Conservation (phyloP, 441 rosid species). For the Pelargonium cotyledonis region DNA sequence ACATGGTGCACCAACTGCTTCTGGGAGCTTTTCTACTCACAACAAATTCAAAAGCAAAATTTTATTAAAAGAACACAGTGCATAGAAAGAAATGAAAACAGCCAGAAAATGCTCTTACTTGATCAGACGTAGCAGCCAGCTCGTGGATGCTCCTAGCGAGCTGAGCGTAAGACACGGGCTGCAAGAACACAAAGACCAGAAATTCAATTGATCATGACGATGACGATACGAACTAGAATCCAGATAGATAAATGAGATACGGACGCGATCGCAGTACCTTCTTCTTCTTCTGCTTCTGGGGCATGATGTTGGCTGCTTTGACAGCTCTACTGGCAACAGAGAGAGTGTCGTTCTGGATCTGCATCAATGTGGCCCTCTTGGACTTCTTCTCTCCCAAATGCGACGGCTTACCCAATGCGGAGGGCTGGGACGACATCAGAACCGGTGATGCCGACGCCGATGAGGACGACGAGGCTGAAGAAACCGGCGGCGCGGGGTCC, state of each 20-base stretch:
- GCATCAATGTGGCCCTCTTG: conserved; percentile 69
- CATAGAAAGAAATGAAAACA: background rate
- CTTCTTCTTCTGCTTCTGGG: conserved; percentile 55
- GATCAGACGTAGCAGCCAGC: conserved; percentile 92
- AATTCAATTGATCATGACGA: background rate
- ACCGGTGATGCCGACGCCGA: conserved; percentile 36
- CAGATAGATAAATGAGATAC: background rate
- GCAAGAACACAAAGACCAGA: conserved; percentile 20
- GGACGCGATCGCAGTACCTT: conserved; percentile 20
- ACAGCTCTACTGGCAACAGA: conserved; percentile 90
- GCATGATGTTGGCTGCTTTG: conserved; percentile 54
- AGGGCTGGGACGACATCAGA: background rate
- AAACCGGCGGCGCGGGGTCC: conserved; percentile 29
- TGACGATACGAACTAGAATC: too few species aligned
- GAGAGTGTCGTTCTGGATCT: conserved; percentile 89
- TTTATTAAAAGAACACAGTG: background rate
- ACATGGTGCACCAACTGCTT: conserved; percentile 87
- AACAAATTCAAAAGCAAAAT: conserved; percentile 11
- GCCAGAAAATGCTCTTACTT: conserved; percentile 36
- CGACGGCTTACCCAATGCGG: conserved; percentile 24
- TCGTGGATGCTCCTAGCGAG: conserved; percentile 99
- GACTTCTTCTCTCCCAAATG: conserved; percentile 74
- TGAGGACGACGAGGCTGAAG: conserved; percentile 35
- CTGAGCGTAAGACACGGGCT: conserved; percentile 98
- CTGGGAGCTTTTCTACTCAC: conserved; percentile 78